A percentile compares a stretch with the other conserved stretches of the same genome.
Evolutionary conservation across 1,284 basidiomycete genomes (phyloP).

Genomic region (Rhodotorula sp.): DNA sequence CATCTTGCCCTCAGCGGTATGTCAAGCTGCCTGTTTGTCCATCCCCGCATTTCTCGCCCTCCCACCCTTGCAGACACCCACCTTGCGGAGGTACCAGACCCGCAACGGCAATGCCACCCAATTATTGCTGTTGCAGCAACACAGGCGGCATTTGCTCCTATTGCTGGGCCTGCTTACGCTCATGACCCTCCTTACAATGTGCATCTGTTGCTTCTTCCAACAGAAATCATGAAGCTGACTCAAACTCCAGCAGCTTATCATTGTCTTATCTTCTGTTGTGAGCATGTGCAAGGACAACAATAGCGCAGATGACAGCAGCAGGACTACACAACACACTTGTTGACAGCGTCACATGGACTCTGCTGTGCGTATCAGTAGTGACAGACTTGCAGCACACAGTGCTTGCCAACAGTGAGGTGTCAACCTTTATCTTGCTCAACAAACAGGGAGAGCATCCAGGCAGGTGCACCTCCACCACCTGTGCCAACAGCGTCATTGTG

Average conservation of each 20-base stretch:
- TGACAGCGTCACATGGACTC: not conserved
- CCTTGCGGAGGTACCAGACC: not conserved
- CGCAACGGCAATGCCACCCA: not conserved
- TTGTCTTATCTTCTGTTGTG: constrained; percentile 3
- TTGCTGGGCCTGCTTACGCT: not conserved
- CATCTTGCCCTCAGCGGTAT: not conserved
- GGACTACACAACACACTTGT: constrained; percentile 1
- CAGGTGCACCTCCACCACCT: constrained; percentile 14
- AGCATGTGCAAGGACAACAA: not conserved
- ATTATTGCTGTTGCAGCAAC: not conserved
- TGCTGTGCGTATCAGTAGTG: not conserved
- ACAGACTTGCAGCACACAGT: not conserved
- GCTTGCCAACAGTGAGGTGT: constrained; percentile 1
- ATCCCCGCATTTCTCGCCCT: not conserved
- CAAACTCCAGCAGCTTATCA: not conserved
- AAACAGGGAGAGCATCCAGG: not conserved
- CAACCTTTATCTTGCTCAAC: constrained; percentile 8
- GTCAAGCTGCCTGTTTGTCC: not conserved
- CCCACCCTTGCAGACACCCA: not conserved
- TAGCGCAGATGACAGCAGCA: not conserved
- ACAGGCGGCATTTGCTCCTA: not conserved
- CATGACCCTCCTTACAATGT: not conserved
- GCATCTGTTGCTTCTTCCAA: not conserved
- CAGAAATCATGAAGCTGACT: not conserved
- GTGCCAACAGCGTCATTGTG: constrained; percentile 4